These are phyloP conservation scores for Endocladia muricata DNA, from an alignment of 31 red algal genomes.

Conservation along the genomic window DNA sequence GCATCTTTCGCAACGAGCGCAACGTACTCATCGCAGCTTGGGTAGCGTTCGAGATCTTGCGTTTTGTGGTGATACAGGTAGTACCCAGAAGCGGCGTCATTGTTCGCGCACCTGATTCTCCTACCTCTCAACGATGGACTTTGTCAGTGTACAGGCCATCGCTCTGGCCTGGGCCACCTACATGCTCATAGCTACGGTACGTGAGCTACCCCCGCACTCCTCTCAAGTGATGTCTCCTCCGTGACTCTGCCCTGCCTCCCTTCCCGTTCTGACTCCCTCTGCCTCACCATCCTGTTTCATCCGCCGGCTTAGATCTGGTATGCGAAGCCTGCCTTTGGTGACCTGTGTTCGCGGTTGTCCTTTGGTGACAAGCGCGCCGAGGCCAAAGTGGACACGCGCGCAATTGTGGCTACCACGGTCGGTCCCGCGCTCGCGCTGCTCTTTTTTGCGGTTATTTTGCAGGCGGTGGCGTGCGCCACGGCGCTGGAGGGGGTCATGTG, in stretches of 20 bases:
- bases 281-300: no score
- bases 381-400: constrained; percentile 29
- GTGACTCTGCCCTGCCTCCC: not conserved
- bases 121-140: no score
- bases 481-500: constrained; percentile 53
- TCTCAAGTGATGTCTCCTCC: no score
- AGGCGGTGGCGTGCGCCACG: constrained; percentile 19
- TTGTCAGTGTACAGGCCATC: constrained; percentile 54
- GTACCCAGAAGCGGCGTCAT: no score
- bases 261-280: not conserved
- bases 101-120: no score
- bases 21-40: no score
- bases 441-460: constrained; percentile 56
- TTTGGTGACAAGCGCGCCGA: constrained; percentile 20
- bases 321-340: constrained; percentile 34
- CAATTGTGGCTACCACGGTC: constrained; percentile 39
- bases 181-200: constrained; percentile 55
- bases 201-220: no score
- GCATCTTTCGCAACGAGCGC: no score
- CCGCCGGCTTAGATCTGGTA: no score
- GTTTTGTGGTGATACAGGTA: no score
- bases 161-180: constrained; percentile 44
- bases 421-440: constrained; percentile 39
- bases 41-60: no score
- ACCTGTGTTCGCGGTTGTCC: constrained; percentile 30